A percentile compares a stretch with the other conserved stretches of the same genome.
Conservation (phyloP, 108 stramenopile species). For the Aurantiochytrium sp. region DNA sequence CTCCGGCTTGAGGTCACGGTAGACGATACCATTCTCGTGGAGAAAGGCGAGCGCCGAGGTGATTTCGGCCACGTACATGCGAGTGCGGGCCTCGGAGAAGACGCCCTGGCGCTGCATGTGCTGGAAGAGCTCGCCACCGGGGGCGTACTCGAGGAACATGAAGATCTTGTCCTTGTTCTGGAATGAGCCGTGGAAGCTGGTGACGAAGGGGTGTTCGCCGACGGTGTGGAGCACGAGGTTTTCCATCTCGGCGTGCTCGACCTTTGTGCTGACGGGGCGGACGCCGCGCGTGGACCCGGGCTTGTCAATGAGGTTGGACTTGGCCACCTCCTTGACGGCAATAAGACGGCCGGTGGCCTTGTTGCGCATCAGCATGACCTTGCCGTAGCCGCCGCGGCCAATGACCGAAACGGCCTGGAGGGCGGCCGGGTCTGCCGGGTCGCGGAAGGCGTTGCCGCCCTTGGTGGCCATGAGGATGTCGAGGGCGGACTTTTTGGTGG, state of each 20-base stretch:
- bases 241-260: slow-evolving; percentile 94
- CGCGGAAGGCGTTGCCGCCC: background rate
- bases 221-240: slow-evolving; percentile 88
- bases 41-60: slow-evolving; percentile 60
- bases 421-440: background rate
- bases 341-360: slow-evolving; percentile 70
- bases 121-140: slow-evolving; percentile 67
- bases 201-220: slow-evolving; percentile 87
- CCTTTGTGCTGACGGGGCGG: slow-evolving; percentile 72
- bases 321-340: slow-evolving; percentile 85
- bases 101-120: slow-evolving; percentile 54
- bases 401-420: slow-evolving; percentile 12
- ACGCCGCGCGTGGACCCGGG: background rate
- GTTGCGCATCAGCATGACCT: slow-evolving; percentile 77
- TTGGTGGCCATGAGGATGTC: slow-evolving; percentile 9
- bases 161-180: slow-evolving; percentile 90
- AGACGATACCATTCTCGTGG: slow-evolving; percentile 80
- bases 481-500: background rate
- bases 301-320: slow-evolving; percentile 88
- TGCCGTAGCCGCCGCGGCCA: slow-evolving; percentile 26
- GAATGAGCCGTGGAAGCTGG: slow-evolving; percentile 95
- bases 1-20: slow-evolving; percentile 83
- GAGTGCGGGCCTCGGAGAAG: slow-evolving; percentile 52
- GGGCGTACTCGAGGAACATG: slow-evolving; percentile 95
- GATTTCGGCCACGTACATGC: slow-evolving; percentile 65